Percentiles rank a stretch among this genome's conserved stretches.
phyloP scores from a whole-genome alignment of 352 stramenopile species.

The Pythium angustatum region DNA sequence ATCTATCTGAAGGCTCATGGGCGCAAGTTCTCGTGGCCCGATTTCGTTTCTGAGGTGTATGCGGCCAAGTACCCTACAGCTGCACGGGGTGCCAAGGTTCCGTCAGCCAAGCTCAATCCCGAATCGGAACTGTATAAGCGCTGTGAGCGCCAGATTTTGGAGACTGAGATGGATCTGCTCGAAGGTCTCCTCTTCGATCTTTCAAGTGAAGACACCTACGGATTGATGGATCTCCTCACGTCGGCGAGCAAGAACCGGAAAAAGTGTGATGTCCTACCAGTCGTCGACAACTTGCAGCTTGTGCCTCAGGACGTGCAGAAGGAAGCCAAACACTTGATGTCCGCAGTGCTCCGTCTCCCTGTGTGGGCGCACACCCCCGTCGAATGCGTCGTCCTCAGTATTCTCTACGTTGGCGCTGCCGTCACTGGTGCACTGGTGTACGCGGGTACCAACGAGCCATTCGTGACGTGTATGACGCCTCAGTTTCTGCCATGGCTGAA shows the following conservation, averaged over 20 bases:
- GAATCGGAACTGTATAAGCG: conserved; percentile 53
- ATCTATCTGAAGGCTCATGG: conserved; percentile 77
- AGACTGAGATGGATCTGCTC: conserved; percentile 59
- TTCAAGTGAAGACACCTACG: conserved; percentile 67
- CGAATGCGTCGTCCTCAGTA: conserved; percentile 68
- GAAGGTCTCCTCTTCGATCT: conserved; percentile 80
- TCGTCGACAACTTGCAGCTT: neutral
- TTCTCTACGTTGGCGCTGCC: conserved; percentile 69
- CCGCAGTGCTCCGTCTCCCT: conserved; percentile 49
- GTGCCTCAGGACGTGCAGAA: conserved; percentile 52
- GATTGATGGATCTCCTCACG: conserved; percentile 68
- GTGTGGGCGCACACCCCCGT: conserved; percentile 67
- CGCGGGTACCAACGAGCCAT: conserved; percentile 1
- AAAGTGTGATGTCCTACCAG: conserved; percentile 7
- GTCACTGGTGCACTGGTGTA: conserved; percentile 40
- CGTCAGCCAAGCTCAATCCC: conserved; percentile 12
- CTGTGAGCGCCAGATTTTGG: conserved; percentile 58
- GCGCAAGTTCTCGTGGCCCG: conserved; percentile 53
- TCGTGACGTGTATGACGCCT: conserved; percentile 23
- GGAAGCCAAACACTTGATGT: conserved; percentile 67
- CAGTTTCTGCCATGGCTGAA: conserved; percentile 54
- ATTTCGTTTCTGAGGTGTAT: conserved; percentile 77
- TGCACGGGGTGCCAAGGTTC: neutral
- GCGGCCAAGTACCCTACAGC: neutral
- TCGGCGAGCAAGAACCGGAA: conserved; percentile 37